Percentiles rank a stretch among this genome's conserved stretches.
These are phyloP conservation scores for Vitellaria paradoxa DNA, from an alignment of 179 eudicot species.

Conservation along the genomic window DNA sequence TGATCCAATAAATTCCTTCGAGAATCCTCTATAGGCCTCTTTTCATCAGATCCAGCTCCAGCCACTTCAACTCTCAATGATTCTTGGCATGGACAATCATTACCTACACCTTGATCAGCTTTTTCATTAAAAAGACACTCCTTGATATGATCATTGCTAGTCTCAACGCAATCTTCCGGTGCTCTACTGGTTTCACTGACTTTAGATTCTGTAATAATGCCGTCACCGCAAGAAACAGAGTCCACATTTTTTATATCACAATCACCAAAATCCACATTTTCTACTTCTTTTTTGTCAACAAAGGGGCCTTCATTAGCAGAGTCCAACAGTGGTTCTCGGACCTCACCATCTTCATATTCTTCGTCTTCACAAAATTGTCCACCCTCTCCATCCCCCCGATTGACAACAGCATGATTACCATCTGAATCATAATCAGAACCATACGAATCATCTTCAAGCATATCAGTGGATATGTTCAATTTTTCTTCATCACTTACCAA, in stretches of 20 bases:
- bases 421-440: constrained; percentile 27
- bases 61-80: constrained; percentile 10
- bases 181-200: constrained; percentile 8
- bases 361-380: constrained; percentile 19
- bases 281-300: constrained; percentile 17
- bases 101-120: constrained; percentile 7
- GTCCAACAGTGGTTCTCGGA: constrained; percentile 23
- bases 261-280: constrained; percentile 13
- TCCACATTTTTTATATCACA: constrained; percentile 16
- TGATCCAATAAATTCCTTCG: constrained; percentile 14
- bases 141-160: constrained; percentile 11
- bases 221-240: constrained; percentile 15
- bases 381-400: not conserved
- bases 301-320: constrained; percentile 12
- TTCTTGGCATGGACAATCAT: constrained; percentile 14
- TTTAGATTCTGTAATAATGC: not conserved
- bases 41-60: constrained; percentile 16
- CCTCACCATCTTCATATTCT: constrained; percentile 48
- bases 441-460: constrained; percentile 22
- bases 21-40: constrained; percentile 1
- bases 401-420: constrained; percentile 21
- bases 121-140: constrained; percentile 18
- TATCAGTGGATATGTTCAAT: constrained; percentile 20
- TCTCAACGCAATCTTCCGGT: constrained; percentile 13
- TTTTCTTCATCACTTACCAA: constrained; percentile 29